Base-by-base conservation (phyloP, 139 green algal species). In the Coelastrella sp. region DNA sequence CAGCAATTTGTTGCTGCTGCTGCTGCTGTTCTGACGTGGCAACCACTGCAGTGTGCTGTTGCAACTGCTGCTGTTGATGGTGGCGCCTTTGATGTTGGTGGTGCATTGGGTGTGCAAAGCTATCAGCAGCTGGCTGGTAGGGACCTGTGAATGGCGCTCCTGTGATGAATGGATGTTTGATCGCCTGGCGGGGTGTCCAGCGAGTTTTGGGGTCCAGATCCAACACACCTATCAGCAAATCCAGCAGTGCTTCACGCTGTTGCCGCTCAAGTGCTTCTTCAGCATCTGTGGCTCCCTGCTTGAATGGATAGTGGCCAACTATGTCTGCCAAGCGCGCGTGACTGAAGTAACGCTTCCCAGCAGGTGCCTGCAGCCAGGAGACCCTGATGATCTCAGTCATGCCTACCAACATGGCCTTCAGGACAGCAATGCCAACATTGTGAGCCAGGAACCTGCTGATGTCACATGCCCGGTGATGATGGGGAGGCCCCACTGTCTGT, bases 331-430 rank as follows among this genome's bases (percentile, higher is more conserved):
- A 94, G 8, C 89, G 88, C 0, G 88, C 95, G 91, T 98, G 93
- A 66, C 92, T 78, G 92, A 99, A 99, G 95, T 99, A 99, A 81
- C 94, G 93, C 94, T 99, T 99, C 78, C 97, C 97, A n/a, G 90
- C 84, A 8, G 94, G 92, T 14, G 92, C 92, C 85, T 94, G 84
- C 66, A 61, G 60, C 19, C 20, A 78, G 17, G 10, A 78, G 8
- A 78, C 4, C 1, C 35, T 49, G 1, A 49, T 49, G 35, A 5
- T 49, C 35, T 49, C 35, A 49, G 35, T n/a, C n/a, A 3, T 49
- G 35, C 35, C 35, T 49, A 49, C 35, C 35, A 49, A 49, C 3
- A 49, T 49, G 35, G 35, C 35, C 35, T 49, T 49, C 35, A 49
- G 35, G 35, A 3, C 35, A 49, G 35, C 35, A 49, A 49, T 49